Conservation (phyloP, 75 land plant genomes). For the Azolla pinnata region DNA sequence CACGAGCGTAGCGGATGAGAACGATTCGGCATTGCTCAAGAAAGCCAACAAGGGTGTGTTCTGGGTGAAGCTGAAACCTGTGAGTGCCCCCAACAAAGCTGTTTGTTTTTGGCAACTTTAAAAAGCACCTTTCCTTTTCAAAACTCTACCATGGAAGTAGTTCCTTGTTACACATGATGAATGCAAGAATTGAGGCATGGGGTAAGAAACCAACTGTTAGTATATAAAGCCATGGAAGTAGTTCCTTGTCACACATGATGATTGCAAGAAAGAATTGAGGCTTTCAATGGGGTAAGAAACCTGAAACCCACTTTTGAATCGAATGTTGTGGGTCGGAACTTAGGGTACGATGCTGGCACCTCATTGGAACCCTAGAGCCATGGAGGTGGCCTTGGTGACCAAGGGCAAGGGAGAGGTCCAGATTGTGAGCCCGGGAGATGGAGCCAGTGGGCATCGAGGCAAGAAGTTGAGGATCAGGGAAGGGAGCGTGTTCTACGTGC, state of each 20-base stretch:
- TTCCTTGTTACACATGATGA: too few species aligned
- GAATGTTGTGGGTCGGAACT: neutral
- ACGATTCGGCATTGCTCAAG: conserved; percentile 27
- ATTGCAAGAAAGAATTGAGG: too few species aligned
- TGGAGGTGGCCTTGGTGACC: conserved; percentile 57
- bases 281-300: neutral
- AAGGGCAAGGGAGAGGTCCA: conserved; percentile 50
- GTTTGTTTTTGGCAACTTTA: neutral
- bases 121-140: too few species aligned
- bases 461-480: conserved; percentile 31
- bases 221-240: neutral
- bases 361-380: conserved; percentile 58
- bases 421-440: conserved; percentile 58
- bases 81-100: too few species aligned
- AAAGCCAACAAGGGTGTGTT: conserved; percentile 39
- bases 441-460: conserved; percentile 22
- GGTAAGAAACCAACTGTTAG: too few species aligned
- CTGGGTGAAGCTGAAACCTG: conserved; percentile 58
- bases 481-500: conserved; percentile 62
- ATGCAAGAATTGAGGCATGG: too few species aligned
- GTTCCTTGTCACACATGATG: neutral
- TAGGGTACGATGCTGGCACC: conserved; percentile 82
- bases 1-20: conserved; percentile 34
- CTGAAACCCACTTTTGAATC: neutral
- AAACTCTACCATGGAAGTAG: too few species aligned